phyloP scores from a whole-genome alignment of 1,139 yeast species.

The Diutina ranongensis region DNA sequence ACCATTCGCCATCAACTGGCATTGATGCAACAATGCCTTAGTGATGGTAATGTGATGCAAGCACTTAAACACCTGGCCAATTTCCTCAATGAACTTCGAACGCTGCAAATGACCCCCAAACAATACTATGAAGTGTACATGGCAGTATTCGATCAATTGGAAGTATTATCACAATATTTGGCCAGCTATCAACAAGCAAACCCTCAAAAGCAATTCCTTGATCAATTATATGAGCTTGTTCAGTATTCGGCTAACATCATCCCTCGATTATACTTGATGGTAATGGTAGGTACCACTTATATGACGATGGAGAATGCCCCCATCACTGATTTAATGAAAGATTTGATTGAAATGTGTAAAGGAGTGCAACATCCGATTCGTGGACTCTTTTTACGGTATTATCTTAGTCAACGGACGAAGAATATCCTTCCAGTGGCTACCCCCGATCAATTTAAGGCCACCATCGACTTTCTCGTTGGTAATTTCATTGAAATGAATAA shows the following conservation, averaged over 20 bases:
- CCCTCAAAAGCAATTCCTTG: slow-evolving; percentile 37
- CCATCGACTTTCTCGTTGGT: slow-evolving; percentile 63
- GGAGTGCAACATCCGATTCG: slow-evolving; percentile 96
- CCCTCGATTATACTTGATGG: slow-evolving; percentile 88
- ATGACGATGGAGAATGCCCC: slow-evolving; percentile 75
- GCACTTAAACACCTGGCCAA: slow-evolving; percentile 84
- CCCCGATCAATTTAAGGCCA: slow-evolving; percentile 44
- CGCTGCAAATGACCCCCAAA: slow-evolving; percentile 70
- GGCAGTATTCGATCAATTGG: slow-evolving; percentile 74
- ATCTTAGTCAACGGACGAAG: slow-evolving; percentile 74
- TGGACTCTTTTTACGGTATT: slow-evolving; percentile 83
- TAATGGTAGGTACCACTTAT: slow-evolving; percentile 86
- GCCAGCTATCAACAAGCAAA: slow-evolving; percentile 42
- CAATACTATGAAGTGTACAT: slow-evolving; percentile 90
- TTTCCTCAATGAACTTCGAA: slow-evolving; percentile 71
- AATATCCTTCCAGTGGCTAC: slow-evolving; percentile 44
- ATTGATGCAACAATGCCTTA: slow-evolving; percentile 69
- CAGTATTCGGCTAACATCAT: slow-evolving; percentile 92
- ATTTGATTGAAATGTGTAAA: slow-evolving; percentile 95
- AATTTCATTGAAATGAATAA: slow-evolving; percentile 97
- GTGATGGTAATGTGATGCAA: slow-evolving; percentile 64
- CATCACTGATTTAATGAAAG: slow-evolving; percentile 77
- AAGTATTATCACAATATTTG: slow-evolving; percentile 52
- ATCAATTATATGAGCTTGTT: slow-evolving; percentile 87
- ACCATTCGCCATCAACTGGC: slow-evolving; percentile 61